Evolutionary conservation across 2,329 filamentous ascomycete genomes (phyloP), one percentile per base, ranked within the genome.

Genomic region (Colletotrichum limetticola): DNA sequence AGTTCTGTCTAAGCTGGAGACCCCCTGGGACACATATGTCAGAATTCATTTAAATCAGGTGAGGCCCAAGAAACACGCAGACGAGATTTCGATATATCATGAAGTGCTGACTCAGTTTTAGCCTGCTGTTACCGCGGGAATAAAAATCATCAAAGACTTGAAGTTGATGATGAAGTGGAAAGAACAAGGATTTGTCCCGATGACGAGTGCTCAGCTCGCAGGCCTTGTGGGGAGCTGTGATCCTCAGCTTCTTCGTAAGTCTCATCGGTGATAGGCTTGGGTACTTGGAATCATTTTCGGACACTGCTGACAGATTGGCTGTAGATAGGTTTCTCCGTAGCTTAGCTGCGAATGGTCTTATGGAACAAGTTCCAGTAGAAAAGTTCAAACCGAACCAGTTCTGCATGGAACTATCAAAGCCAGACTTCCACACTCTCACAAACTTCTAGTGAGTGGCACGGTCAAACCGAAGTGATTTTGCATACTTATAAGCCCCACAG

Each of bases 161-260:
- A 7, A 24, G 5, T 28, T 68, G 12, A 68, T 71, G 24, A 22
- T 14, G 8, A 57, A 32, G 19, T 71, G 68, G 68, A 26, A 71
- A 5, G 49, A 68, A 52, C 16, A 62, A 19, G 58, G 64, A 14
- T 62, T 62, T 22, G 19, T 62, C 16, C 68, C 68, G 1, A 71
- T 71, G 68, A 71, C 68, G 12, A 57, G 64, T 32, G 6, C 7
- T 8, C 49, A 71, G n/a, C 57, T 71, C 22, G 68, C 68, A 1
- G 19, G 52, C 16, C 64, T 71, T 2, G 52, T 68, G 4, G 68
- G 65, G 16, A 30, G 57, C 3, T 53, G 46, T 22, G 68, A 71
- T 11, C 52, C 68, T 16, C 35, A 42, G 11, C 58, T 71, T 12
- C 58, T 71, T 7, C 35, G 64, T 71, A 35, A 71, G 68, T 42